Evolutionary conservation across 306 rosid genomes (phyloP).

Genomic region (Fragaria iinumae): DNA sequence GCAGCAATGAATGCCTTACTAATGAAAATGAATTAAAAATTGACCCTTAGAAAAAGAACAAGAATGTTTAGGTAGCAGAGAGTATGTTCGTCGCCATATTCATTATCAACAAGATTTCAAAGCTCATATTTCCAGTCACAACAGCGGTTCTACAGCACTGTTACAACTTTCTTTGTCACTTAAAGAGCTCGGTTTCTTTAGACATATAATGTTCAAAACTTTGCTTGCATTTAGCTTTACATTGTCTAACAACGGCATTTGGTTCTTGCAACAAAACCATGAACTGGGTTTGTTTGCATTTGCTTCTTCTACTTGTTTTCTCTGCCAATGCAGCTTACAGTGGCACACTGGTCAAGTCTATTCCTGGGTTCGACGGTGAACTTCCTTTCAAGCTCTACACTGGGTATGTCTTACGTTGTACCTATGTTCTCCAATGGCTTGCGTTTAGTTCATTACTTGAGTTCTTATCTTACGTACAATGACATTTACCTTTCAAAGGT

Average conservation of each 20-base stretch:
- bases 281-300: conserved; percentile 9
- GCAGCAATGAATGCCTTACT: neutral
- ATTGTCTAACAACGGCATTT: neutral
- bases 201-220: neutral
- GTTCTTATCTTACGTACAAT: neutral
- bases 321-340: neutral
- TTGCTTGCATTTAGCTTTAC: neutral
- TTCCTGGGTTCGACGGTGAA: conserved; percentile 27
- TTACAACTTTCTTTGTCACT: neutral
- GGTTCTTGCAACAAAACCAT: neutral
- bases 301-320: conserved; percentile 15
- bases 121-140: neutral
- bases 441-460: neutral
- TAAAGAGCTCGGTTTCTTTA: neutral
- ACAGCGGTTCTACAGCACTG: neutral
- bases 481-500: neutral
- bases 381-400: conserved; percentile 29
- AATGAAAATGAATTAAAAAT: neutral
- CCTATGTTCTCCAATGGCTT: neutral
- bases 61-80: too few relatives aligned
- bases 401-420: conserved; percentile 6
- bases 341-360: conserved; percentile 10
- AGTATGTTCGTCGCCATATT: neutral
- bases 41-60: neutral
- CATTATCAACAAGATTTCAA: neutral